Percentiles rank a stretch among this genome's conserved stretches.
These are phyloP conservation scores for Diaporthe sp. DNA, from an alignment of 2,329 filamentous ascomycete species.

Conservation along the genomic window DNA sequence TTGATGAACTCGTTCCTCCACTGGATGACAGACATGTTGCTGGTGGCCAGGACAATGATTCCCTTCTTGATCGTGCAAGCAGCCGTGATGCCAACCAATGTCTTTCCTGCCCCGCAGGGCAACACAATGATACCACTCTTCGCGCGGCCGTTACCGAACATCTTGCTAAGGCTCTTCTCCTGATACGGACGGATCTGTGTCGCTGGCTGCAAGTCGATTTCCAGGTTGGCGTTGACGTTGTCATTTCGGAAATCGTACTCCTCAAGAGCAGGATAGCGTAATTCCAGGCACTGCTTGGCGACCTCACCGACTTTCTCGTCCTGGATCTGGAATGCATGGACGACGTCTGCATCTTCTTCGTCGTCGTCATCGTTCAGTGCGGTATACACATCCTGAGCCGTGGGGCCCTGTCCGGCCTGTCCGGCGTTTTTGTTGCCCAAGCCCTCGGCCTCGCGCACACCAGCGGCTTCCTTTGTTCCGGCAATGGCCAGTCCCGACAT, in stretches of 20 bases:
- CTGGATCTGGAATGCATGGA: constrained; percentile 93
- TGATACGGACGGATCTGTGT: constrained; percentile 96
- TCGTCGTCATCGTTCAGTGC: constrained; percentile 84
- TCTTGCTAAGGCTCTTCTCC: constrained; percentile 97
- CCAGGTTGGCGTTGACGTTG: constrained; percentile 87
- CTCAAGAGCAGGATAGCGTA: constrained; percentile 90
- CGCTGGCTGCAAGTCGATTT: constrained; percentile 91
- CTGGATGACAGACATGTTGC: constrained; percentile 97
- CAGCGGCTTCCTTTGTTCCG: constrained; percentile 92
- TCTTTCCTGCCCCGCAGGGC: constrained; percentile 97
- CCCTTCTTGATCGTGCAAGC: constrained; percentile 98
- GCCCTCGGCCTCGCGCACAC: constrained; percentile 79
- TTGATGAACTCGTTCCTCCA: constrained; percentile 98
- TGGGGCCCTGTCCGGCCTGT: constrained; percentile 64
- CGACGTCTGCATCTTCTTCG: constrained; percentile 82
- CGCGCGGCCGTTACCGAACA: constrained; percentile 98
- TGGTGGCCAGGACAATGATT: constrained; percentile 94
- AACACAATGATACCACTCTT: constrained; percentile 98
- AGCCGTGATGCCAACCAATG: constrained; percentile 96
- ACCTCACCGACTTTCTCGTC: constrained; percentile 87
- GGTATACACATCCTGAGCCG: constrained; percentile 78
- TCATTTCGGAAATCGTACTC: constrained; percentile 98
- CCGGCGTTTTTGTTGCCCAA: constrained; percentile 54
- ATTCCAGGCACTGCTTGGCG: constrained; percentile 88
- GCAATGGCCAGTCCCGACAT: constrained; percentile 92